These are phyloP conservation scores for Auriscalpium vulgare DNA, from an alignment of 768 basidiomycete genomes.

Conservation along the genomic window DNA sequence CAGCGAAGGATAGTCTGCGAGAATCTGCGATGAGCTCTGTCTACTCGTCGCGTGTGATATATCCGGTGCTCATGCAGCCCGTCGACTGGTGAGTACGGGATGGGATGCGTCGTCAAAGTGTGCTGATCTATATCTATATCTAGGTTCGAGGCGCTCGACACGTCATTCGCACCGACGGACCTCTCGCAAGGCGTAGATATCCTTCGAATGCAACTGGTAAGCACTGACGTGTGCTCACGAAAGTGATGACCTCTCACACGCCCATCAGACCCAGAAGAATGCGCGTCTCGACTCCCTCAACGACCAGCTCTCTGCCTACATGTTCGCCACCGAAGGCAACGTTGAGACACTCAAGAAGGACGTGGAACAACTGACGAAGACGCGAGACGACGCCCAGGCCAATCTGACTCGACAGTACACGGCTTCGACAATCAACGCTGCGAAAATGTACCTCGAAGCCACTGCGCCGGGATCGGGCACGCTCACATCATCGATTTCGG, in stretches of 20 bases:
- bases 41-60: conserved; percentile 20
- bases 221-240: background rate
- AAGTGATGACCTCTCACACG: background rate
- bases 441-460: conserved; percentile 17
- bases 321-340: conserved; percentile 12
- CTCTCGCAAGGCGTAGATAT: conserved; percentile 20
- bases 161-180: conserved; percentile 23
- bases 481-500: background rate
- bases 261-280: conserved; percentile 9
- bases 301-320: conserved; percentile 14
- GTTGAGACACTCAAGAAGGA: conserved; percentile 12
- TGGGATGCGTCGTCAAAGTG: background rate
- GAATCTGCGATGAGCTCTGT: conserved; percentile 22
- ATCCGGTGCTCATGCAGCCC: conserved; percentile 22
- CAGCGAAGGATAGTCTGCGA: conserved; percentile 22
- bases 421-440: conserved; percentile 18
- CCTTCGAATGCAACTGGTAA: conserved; percentile 18
- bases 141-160: conserved; percentile 19
- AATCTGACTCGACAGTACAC: conserved; percentile 15
- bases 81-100: conserved; percentile 16
- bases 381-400: conserved; percentile 12
- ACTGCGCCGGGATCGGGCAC: background rate
- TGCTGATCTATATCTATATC: background rate
- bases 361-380: conserved; percentile 15
- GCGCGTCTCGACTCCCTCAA: conserved; percentile 21